Evolutionary conservation across 345 rosid genomes (phyloP), one percentile per base, ranked within the genome.

Genomic region (Turritis glabra): DNA sequence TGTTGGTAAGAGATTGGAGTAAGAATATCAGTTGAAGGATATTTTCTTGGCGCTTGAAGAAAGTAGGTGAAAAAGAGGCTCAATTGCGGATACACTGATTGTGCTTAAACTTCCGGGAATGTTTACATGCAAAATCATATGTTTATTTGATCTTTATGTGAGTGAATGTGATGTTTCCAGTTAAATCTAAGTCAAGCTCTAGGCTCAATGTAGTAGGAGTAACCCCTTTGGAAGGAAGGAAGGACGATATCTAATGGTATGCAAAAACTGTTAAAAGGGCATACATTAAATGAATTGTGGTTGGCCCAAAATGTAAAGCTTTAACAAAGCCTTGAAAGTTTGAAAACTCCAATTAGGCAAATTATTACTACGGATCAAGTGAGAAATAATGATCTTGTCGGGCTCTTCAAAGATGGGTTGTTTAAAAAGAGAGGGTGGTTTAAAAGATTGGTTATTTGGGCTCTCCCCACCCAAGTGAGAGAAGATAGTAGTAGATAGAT

Each of bases 371-470:
- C 38, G 48, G 37, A 37, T n/a, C 10, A 25, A 40, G 8, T 27
- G 68, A n/a, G 7, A 23, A 14, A 71, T 50, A n/a, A 33, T 0
- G n/a, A 53, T 23, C 5, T 25, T 60, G 51, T 73, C 67, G 77
- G 71, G 71, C 57, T 73, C 71, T 73, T 63, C 29, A 27, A 30
- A 53, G 38, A 38, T 40, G 62, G 37, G 50, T 51, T 15, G 67
- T 23, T 60, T 29, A 7, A 22, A 22, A 15, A 7, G 43, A 32
- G 14, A 55, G 54, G 44, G 67, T 55, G 32, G 13, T n/a, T 27
- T 73, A 15, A 18, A 61, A 53, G 38, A 5, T 40, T 72, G 17
- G 33, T 53, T 32, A 26, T 35, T 55, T 65, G 66, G 78, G 72
- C 77, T 74, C 29, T 1, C 56, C 17, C 22, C 29, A 0, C 56